phyloP scores from a whole-genome alignment of 371 early-diverging fungal genomes.

The Mortierella sp. region DNA sequence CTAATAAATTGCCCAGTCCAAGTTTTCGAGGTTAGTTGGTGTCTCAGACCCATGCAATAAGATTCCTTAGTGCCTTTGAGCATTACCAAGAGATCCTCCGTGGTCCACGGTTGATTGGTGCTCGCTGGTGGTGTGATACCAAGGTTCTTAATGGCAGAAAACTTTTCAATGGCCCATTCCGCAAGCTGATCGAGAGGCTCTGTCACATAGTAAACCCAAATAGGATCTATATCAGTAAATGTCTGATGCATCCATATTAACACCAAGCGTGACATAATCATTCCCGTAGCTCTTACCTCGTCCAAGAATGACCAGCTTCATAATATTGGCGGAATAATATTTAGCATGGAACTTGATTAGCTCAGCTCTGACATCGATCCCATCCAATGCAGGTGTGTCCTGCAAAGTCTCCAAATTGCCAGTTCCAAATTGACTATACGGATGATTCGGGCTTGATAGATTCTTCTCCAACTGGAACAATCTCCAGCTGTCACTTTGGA shows the following conservation, averaged over 20 bases:
- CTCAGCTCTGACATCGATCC: conserved; percentile 85
- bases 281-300: conserved; percentile 62
- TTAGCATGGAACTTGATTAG: conserved; percentile 87
- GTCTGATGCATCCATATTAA: not conserved
- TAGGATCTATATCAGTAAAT: not conserved
- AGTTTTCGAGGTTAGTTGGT: not conserved
- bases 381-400: conserved; percentile 74
- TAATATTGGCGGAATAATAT: conserved; percentile 95
- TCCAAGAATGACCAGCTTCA: conserved; percentile 93
- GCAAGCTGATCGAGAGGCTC: conserved; percentile 88
- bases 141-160: conserved; percentile 79
- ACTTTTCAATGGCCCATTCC: conserved; percentile 84
- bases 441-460: conserved; percentile 82
- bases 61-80: not conserved
- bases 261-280: not conserved
- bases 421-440: conserved; percentile 89
- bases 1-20: conserved; percentile 30
- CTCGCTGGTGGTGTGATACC: conserved; percentile 77
- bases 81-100: conserved; percentile 74
- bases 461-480: conserved; percentile 86
- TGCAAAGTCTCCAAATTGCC: conserved; percentile 88
- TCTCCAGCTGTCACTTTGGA: conserved; percentile 89
- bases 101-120: conserved; percentile 78
- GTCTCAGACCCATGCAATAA: not conserved
- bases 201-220: conserved; percentile 11